Base-by-base conservation (phyloP, 352 stramenopile genomes). In the Phytophthora foliorum region DNA sequence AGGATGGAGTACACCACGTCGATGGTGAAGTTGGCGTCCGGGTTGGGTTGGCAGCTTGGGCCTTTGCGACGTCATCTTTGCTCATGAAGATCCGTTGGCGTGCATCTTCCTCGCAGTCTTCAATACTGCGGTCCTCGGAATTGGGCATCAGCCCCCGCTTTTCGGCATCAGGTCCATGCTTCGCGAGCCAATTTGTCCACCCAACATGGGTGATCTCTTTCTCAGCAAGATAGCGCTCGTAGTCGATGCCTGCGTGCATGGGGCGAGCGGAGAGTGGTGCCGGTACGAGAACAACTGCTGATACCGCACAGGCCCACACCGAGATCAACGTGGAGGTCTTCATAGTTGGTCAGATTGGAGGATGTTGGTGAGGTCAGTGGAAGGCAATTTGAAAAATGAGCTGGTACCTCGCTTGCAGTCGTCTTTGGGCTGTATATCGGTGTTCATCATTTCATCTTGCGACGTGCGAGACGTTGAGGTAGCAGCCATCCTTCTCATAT, bases 11-110 rank as follows among this genome's bases (percentile, higher is more conserved):
- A 82, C 1, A 58, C 62, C 49, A 67, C 60, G 52, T 77, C 65
- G 34, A 64, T 71, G 11, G 67, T 74, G 67, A 85, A 85, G 36
- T 65, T 61, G 42, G 77, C 77, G 22, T 71, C 34, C 14, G 75
- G 68, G 54, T 81, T 74, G 75, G 68, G 54, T 81, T 74, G 14
- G 57, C 42, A 21, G 32, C 27, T 29, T 70, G 42, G n/a, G 67
- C 53, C 25, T 61, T 24, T 16, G 63, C 41, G 34, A 79, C 46
- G 16, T 52, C 34, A 27, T 67, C 45, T 59, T 79, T 73, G 45
- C 66, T 67, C 29, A 79, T 14, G 59, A 69, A 74, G 62, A 80
- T 78, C 21, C 74, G 71, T 52, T 77, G 67, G 3, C 48, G 52
- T 31, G 56, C 53, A 31, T 80, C 67, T 34, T 76, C 72, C 31